Evolutionary conservation across 306 rosid genomes (phyloP).

Genomic region (Castanea crenata): DNA sequence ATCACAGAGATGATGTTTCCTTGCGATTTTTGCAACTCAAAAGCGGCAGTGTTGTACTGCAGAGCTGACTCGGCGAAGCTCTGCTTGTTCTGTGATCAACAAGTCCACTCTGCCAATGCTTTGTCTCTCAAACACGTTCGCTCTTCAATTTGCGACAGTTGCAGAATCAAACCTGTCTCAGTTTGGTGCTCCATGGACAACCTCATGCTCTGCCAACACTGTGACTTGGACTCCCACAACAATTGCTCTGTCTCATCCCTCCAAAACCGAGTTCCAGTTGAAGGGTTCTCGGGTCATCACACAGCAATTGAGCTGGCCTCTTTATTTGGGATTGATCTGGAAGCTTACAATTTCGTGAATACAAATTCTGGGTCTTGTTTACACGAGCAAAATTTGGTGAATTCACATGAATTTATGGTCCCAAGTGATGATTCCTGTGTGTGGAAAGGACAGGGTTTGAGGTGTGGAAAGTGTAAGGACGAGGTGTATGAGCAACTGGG

Average conservation of each 20-base stretch:
- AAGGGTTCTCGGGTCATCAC: conserved; percentile 41
- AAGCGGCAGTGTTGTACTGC: conserved; percentile 37
- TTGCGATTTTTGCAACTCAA: conserved; percentile 43
- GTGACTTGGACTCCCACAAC: conserved; percentile 32
- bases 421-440: not conserved
- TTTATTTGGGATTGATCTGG: conserved; percentile 13
- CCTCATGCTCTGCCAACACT: conserved; percentile 34
- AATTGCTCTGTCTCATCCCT: not conserved
- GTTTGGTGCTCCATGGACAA: conserved; percentile 24
- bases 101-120: conserved; percentile 50
- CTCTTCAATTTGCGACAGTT: conserved; percentile 32
- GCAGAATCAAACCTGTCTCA: conserved; percentile 27
- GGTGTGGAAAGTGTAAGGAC: not conserved
- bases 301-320: conserved; percentile 33
- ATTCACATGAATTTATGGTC: conserved; percentile 6
- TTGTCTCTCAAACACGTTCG: conserved; percentile 55
- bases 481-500: conserved; percentile 34
- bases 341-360: not conserved
- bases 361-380: not conserved
- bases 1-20: conserved; percentile 11
- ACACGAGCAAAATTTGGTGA: not conserved
- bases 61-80: conserved; percentile 43
- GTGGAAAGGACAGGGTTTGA: not conserved
- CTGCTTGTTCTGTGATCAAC: conserved; percentile 45
- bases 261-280: conserved; percentile 16